Evolutionary conservation across 2,329 filamentous ascomycete genomes (phyloP).

Genomic region (Penicillium sp.): DNA sequence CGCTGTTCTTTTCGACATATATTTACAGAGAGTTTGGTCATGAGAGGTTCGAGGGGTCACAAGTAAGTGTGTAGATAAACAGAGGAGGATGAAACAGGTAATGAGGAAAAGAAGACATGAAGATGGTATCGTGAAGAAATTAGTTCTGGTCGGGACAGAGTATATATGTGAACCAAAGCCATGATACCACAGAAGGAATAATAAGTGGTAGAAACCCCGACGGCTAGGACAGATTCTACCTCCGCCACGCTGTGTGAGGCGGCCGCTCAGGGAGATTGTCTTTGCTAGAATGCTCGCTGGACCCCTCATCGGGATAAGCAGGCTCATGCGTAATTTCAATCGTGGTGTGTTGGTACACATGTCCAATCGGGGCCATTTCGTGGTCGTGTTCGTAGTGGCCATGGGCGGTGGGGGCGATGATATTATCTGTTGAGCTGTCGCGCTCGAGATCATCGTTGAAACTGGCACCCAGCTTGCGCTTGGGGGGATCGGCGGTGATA

Average conservation of each 20-base stretch:
- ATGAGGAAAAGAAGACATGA: background rate
- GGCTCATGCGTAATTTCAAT: conserved; percentile 44
- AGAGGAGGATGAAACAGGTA: background rate
- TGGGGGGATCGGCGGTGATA: conserved; percentile 31
- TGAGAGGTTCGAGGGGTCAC: background rate
- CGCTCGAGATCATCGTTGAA: conserved; percentile 34
- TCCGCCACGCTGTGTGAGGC: conserved; percentile 25
- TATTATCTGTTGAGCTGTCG: conserved; percentile 49
- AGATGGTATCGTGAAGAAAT: background rate
- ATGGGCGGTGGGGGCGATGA: conserved; percentile 33
- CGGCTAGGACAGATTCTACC: conserved; percentile 13
- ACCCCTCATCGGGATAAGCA: conserved; percentile 28
- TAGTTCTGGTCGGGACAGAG: background rate
- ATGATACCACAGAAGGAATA: background rate
- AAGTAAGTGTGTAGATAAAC: background rate
- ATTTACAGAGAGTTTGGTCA: background rate
- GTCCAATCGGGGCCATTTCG: conserved; percentile 37
- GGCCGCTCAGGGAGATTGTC: conserved; percentile 22
- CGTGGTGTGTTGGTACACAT: conserved; percentile 47
- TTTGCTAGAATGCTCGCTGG: conserved; percentile 30
- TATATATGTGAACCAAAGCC: background rate
- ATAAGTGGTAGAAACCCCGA: background rate
- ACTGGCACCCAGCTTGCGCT: conserved; percentile 14
- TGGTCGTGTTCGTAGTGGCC: conserved; percentile 7
- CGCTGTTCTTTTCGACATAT: too few relatives aligned